phyloP scores from a whole-genome alignment of 2,329 filamentous ascomycete species.

The Annulohypoxylon truncatum region DNA sequence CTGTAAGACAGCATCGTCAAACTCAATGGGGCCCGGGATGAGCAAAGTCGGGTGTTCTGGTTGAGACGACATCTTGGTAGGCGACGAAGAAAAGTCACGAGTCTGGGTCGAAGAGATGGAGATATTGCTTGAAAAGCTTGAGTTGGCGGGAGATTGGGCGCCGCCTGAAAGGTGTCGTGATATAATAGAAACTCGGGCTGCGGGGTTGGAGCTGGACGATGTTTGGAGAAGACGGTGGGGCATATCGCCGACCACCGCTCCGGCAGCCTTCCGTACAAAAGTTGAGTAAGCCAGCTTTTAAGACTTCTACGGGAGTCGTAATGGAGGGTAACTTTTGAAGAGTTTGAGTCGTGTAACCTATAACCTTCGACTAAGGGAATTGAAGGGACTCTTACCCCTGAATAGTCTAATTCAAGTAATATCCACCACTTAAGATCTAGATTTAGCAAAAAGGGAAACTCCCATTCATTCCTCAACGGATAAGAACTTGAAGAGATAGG shows the following conservation, averaged over 20 bases:
- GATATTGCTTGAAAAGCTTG: slow-evolving; percentile 44
- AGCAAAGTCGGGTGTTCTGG: slow-evolving; percentile 78
- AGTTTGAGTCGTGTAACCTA: slow-evolving; percentile 21
- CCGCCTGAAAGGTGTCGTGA: slow-evolving; percentile 45
- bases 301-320: neutral
- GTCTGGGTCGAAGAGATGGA: slow-evolving; percentile 45
- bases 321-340: slow-evolving; percentile 4
- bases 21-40: slow-evolving; percentile 97
- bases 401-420: slow-evolving; percentile 8
- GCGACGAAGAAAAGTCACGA: slow-evolving; percentile 48
- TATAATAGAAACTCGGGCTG: slow-evolving; percentile 48
- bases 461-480: neutral
- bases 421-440: neutral
- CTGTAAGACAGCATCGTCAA: slow-evolving; percentile 94
- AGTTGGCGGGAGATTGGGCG: slow-evolving; percentile 31
- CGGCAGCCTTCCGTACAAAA: slow-evolving; percentile 40
- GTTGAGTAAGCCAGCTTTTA: slow-evolving; percentile 45
- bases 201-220: slow-evolving; percentile 44
- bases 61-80: slow-evolving; percentile 69
- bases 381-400: neutral
- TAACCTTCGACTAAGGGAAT: slow-evolving; percentile 2
- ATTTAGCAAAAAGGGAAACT: neutral
- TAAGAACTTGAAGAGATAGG: neutral
- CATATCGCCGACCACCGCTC: slow-evolving; percentile 46
- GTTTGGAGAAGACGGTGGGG: slow-evolving; percentile 45